Percentiles rank a stretch among this genome's conserved stretches.
Conservation (phyloP, 116 monocot species). For the Phalaenopsis hybrid region DNA sequence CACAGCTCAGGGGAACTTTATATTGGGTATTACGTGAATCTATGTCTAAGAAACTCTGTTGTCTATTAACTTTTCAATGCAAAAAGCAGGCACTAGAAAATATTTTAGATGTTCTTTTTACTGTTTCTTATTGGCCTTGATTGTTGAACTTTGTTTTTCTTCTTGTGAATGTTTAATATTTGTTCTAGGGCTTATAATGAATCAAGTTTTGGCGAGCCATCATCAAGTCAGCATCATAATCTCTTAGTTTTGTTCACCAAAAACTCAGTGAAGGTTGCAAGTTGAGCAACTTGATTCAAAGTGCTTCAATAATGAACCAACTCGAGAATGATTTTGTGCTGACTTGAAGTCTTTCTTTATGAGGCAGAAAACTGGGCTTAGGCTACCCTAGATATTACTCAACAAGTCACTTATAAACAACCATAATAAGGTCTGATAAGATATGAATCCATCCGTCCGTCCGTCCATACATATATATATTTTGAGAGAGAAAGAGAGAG, state of each 20-base stretch:
- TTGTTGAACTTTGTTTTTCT: background rate
- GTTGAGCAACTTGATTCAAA: background rate
- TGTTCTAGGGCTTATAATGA: background rate
- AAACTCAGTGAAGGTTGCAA: background rate
- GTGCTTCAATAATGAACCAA: background rate
- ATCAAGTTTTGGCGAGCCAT: background rate
- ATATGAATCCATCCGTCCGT: too few relatives aligned
- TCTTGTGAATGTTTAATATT: background rate
- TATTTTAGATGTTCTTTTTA: background rate
- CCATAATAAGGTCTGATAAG: too few relatives aligned
- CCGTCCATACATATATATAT: too few relatives aligned
- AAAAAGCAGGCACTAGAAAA: background rate
- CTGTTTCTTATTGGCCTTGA: background rate
- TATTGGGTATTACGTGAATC: slow-evolving; percentile 47
- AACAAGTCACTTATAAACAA: too few relatives aligned
- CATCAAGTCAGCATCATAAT: background rate
- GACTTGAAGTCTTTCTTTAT: background rate
- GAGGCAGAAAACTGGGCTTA: background rate
- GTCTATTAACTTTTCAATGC: background rate
- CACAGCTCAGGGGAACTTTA: slow-evolving; percentile 77
- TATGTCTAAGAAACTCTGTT: background rate
- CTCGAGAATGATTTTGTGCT: background rate
- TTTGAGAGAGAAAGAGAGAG: too few relatives aligned
- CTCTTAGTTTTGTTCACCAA: background rate
- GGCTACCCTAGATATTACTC: too few relatives aligned